Evolutionary conservation across 371 early-diverging fungal species (phyloP).

Genomic region (Mortierella sp.): DNA sequence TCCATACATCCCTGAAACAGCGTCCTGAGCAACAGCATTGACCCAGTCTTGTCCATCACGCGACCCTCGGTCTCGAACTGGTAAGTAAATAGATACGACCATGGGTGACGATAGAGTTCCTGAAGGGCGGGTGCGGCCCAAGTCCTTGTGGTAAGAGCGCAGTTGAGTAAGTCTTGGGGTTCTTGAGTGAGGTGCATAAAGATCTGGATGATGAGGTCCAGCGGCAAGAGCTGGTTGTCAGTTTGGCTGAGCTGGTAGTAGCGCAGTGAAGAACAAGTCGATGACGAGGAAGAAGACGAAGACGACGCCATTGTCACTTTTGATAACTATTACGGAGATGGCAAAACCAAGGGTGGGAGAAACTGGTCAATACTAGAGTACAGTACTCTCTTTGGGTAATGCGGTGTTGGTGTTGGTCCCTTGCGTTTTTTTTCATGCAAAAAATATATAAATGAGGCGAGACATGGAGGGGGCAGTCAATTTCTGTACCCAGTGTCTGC

Average conservation of each 20-base stretch:
- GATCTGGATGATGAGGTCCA: conserved; percentile 50
- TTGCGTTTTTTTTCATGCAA: neutral
- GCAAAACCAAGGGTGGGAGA: neutral
- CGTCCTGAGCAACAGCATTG: conserved; percentile 50
- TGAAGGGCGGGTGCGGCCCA: conserved; percentile 50
- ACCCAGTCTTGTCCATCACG: conserved; percentile 52
- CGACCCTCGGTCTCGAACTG: conserved; percentile 53
- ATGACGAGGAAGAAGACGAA: neutral
- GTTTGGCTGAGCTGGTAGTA: conserved; percentile 18
- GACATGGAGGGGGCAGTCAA: neutral
- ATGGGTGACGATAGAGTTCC: conserved; percentile 56
- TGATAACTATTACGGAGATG: neutral
- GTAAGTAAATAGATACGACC: conserved; percentile 51
- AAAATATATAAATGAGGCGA: neutral
- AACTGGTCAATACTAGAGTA: neutral
- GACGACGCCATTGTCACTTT: neutral
- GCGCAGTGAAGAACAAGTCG: conserved; percentile 18
- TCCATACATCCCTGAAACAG: conserved; percentile 54
- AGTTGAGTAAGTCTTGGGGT: conserved; percentile 47
- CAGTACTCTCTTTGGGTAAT: neutral
- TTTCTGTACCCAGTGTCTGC: neutral
- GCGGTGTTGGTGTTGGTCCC: neutral
- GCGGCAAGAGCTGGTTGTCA: conserved; percentile 33
- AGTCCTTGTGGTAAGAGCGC: conserved; percentile 40
- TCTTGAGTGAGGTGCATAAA: conserved; percentile 42